Base-by-base conservation (phyloP, 2,329 filamentous ascomycete species). In the Bipolaris bicolor region DNA sequence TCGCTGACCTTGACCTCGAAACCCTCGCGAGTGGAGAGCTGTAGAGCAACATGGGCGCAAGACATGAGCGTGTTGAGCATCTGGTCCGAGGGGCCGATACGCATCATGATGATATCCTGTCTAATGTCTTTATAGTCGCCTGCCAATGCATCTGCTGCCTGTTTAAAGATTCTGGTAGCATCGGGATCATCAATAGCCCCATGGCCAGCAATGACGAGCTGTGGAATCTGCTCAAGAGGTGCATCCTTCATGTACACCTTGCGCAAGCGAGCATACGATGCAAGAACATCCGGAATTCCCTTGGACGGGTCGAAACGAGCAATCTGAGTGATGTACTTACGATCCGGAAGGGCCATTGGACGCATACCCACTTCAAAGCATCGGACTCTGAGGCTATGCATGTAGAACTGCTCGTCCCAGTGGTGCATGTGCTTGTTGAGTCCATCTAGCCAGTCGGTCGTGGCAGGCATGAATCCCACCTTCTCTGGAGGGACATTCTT, bases 1-100 rank as follows among this genome's bases (percentile, higher is more conserved):
- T 95, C 91, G 0, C 89, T 92, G 5, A 95, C 90, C 76, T 95
- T 95, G 66, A 95, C 88, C 76, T 95, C 91, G 66, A 95, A 95
- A 0, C 91, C 90, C 72, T 95, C 91, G 34, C 90, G 85, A 0
- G 88, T 92, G 2, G 90, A 93, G 5, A 95, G 85, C 75, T 95
- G 91, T 7, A 95, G 83, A 0, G 88, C 88, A 7, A 92, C 85
- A 55, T 88, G 85, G 0, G 90, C 87, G 48, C 89, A 88, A 36
- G 88, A 86, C 60, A 95, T 83, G 40, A 95, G 79, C 0, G 87
- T 86, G 74, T 95, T 93, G 66, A 95, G 85, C 18, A 92, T 82
- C 75, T 95, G 91, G 67, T 95, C 91, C 10, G 88, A 90, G 26
- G 90, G 89, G 0, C 89, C 86, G 1, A 95, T 81, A 16, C 90